A percentile compares a stretch with the other conserved stretches of the same genome.
Conservation (phyloP, 2,329 filamentous ascomycete species). For the Bipolaris gigantea region DNA sequence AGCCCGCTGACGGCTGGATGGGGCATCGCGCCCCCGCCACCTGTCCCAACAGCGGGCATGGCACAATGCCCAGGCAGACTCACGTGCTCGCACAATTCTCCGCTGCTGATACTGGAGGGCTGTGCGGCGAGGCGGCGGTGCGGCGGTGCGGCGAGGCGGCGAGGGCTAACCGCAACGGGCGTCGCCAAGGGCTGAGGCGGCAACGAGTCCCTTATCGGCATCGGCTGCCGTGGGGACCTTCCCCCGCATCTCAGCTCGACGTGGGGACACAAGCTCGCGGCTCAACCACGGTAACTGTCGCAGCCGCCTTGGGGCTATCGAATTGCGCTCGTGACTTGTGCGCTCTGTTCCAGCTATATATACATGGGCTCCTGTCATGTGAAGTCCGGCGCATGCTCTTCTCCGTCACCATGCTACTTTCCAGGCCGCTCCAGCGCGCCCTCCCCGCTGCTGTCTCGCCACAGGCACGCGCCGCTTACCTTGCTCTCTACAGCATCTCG, state of each 20-base stretch:
- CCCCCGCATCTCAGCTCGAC: conserved; percentile 26
- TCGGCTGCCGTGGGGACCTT: conserved; percentile 10
- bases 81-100: conserved; percentile 24
- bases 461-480: conserved; percentile 48
- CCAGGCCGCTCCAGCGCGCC: conserved; percentile 25
- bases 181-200: background rate
- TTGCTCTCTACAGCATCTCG: conserved; percentile 37
- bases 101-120: too few species aligned
- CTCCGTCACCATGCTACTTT: conserved; percentile 26
- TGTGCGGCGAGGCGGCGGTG: too few species aligned
- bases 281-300: conserved; percentile 16
- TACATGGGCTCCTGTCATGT: background rate
- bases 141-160: background rate
- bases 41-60: conserved; percentile 24
- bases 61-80: conserved; percentile 21
- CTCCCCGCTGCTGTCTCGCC: conserved; percentile 39
- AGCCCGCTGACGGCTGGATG: conserved; percentile 25
- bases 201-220: conserved; percentile 13
- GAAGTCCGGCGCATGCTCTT: background rate
- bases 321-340: conserved; percentile 12
- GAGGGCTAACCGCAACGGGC: background rate
- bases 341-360: background rate
- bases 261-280: conserved; percentile 26
- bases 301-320: conserved; percentile 6
- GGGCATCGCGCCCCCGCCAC: conserved; percentile 28